Conservation (phyloP, 805 yeast species). For the Kazachstania psychrophila region DNA sequence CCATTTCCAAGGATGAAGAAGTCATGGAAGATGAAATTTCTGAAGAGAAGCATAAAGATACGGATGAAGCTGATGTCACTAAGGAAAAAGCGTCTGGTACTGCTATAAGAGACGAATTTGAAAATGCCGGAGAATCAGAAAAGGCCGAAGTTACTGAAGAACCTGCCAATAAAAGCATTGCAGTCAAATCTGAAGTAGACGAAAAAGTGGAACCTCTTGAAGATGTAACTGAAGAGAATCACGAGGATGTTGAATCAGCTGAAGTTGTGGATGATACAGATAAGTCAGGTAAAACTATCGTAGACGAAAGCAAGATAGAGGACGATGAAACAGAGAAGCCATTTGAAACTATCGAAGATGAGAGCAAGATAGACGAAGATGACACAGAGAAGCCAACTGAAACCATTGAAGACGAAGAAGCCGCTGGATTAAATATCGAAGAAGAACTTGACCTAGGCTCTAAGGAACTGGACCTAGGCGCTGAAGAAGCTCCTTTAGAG, state of each 20-base stretch:
- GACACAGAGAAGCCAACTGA: background rate
- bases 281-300: background rate
- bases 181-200: background rate
- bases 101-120: too few species aligned
- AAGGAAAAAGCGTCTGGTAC: too few species aligned
- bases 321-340: background rate
- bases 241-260: background rate
- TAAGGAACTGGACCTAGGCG: background rate
- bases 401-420: background rate
- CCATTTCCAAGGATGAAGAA: background rate
- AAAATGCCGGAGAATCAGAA: background rate
- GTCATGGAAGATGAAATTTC: too few species aligned
- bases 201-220: background rate
- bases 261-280: background rate
- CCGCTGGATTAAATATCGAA: background rate
- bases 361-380: background rate
- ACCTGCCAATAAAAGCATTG: too few species aligned
- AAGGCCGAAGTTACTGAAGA: background rate
- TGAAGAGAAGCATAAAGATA: too few species aligned
- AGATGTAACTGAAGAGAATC: constrained; percentile 1
- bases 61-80: too few species aligned
- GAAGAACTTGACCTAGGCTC: background rate
- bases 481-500: background rate
- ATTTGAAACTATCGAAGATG: background rate
- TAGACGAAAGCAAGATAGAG: background rate